A percentile compares a stretch with the other conserved stretches of the same genome.
Evolutionary conservation across 331 rosid genomes (phyloP).

Genomic region (Ulmus americana): DNA sequence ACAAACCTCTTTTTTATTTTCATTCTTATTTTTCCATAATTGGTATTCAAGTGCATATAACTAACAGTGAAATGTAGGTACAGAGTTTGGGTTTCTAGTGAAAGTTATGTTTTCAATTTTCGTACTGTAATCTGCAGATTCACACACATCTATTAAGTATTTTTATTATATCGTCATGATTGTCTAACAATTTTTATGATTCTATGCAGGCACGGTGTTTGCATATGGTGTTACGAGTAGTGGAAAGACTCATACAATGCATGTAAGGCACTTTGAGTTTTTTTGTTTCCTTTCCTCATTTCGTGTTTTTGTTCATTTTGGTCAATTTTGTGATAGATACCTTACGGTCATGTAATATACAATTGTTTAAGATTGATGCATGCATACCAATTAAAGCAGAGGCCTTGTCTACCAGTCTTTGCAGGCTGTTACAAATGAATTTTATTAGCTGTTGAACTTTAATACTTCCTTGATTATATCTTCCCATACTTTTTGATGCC

Average conservation of each 20-base stretch:
- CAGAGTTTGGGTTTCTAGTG: background rate
- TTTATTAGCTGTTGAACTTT: background rate
- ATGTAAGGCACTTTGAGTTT: slow-evolving; percentile 27
- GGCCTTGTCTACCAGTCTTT: background rate
- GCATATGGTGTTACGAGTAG: slow-evolving; percentile 50
- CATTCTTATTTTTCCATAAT: background rate
- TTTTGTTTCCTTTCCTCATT: background rate
- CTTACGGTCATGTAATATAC: background rate
- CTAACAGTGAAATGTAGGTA: background rate
- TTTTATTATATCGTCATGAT: background rate
- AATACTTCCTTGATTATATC: background rate
- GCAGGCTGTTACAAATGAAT: background rate
- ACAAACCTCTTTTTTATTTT: background rate
- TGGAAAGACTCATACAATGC: slow-evolving; percentile 55
- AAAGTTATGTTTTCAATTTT: background rate
- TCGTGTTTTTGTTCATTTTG: background rate
- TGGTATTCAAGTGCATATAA: background rate
- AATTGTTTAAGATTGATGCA: background rate
- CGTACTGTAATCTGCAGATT: background rate
- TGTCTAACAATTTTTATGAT: slow-evolving; percentile 16
- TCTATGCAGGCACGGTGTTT: slow-evolving; percentile 47
- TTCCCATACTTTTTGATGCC: background rate
- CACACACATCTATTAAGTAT: background rate
- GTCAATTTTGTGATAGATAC: background rate
- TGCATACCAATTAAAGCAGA: too few species aligned